Conservation (phyloP, 352 stramenopile species). For the Phytophthora vignae region DNA sequence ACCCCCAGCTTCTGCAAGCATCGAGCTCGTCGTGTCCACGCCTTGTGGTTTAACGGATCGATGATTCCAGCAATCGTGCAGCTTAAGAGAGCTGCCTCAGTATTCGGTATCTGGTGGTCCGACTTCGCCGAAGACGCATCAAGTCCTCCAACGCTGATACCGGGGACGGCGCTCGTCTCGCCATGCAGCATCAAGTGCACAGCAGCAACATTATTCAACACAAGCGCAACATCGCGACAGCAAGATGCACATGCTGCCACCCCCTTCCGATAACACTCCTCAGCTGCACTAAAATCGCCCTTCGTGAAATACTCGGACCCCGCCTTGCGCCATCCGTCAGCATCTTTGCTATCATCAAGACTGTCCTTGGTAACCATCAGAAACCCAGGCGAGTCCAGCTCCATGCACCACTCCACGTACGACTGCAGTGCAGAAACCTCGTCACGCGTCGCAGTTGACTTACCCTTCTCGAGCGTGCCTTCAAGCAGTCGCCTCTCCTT, state of each 20-base stretch:
- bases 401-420: constrained; percentile 27
- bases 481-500: constrained; percentile 15
- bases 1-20: constrained; percentile 28
- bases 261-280: constrained; percentile 26
- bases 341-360: not conserved
- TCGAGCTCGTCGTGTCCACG: constrained; percentile 29
- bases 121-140: not conserved
- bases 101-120: not conserved
- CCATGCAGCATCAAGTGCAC: constrained; percentile 23
- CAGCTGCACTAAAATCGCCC: constrained; percentile 11
- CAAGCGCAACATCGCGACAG: constrained; percentile 16
- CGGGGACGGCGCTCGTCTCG: not conserved
- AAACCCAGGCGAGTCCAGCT: not conserved
- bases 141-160: constrained; percentile 1
- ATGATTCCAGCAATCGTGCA: constrained; percentile 38
- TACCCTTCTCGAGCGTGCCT: not conserved
- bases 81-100: constrained; percentile 28
- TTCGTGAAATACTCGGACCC: constrained; percentile 21
- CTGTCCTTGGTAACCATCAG: not conserved
- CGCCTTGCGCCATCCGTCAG: constrained; percentile 18
- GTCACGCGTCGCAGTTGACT: not conserved
- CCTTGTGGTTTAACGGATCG: constrained; percentile 37
- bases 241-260: constrained; percentile 5
- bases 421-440: constrained; percentile 10
- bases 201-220: constrained; percentile 41